Evolutionary conservation across 441 rosid genomes (phyloP).

Genomic region (Eutrema salsugineum): DNA sequence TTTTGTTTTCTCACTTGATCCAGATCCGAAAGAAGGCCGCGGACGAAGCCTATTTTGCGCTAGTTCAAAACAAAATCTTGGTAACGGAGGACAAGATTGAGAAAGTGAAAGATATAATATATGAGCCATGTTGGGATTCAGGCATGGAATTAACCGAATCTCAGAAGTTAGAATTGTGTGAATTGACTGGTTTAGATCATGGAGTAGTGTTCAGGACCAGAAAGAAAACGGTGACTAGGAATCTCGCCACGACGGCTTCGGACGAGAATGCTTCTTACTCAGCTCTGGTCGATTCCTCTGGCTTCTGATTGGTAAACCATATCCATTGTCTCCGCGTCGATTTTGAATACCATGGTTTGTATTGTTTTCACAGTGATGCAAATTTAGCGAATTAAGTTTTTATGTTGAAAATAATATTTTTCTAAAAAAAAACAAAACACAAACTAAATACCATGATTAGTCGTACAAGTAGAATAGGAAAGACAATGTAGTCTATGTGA

Average conservation of each 20-base stretch:
- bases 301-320: slow-evolving; percentile 41
- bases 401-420: too few relatives aligned
- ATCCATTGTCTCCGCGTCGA: not conserved
- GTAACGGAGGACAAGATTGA: slow-evolving; percentile 62
- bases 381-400: not conserved
- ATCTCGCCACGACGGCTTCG: slow-evolving; percentile 10
- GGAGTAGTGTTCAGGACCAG: slow-evolving; percentile 30
- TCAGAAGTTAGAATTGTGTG: slow-evolving; percentile 48
- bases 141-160: slow-evolving; percentile 54
- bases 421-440: too few relatives aligned
- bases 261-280: slow-evolving; percentile 95
- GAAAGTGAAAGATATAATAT: slow-evolving; percentile 57
- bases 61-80: slow-evolving; percentile 62
- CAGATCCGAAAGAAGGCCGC: slow-evolving; percentile 94
- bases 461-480: too few relatives aligned
- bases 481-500: too few relatives aligned
- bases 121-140: slow-evolving; percentile 80
- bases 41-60: slow-evolving; percentile 68
- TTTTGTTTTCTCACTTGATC: slow-evolving; percentile 12
- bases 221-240: slow-evolving; percentile 22
- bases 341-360: not conserved
- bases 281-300: slow-evolving; percentile 82
- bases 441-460: too few relatives aligned
- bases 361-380: not conserved
- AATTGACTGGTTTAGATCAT: slow-evolving; percentile 54